Evolutionary conservation across 2,329 filamentous ascomycete species (phyloP).

Genomic region (Macrophomina tecta): DNA sequence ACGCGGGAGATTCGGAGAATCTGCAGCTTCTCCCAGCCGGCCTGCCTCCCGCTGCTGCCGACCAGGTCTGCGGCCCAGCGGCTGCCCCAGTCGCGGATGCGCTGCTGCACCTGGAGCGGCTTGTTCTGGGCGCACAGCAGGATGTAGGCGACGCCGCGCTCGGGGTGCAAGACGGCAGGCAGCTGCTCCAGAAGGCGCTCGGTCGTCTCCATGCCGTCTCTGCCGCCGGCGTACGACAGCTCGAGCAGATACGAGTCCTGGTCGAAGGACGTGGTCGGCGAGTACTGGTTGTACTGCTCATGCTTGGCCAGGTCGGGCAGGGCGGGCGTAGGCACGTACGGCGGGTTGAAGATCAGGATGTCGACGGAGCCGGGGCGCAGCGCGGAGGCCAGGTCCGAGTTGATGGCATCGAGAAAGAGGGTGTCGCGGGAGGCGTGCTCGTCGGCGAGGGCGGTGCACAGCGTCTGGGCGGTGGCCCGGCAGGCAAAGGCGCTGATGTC

Average conservation of each 20-base stretch:
- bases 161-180: constrained; percentile 65
- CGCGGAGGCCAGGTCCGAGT: constrained; percentile 71
- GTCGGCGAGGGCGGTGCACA: constrained; percentile 56
- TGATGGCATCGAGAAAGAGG: constrained; percentile 69
- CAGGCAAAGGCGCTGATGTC: constrained; percentile 90
- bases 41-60: constrained; percentile 81
- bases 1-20: constrained; percentile 82
- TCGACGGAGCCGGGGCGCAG: constrained; percentile 70
- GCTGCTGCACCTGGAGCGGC: constrained; percentile 73
- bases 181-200: constrained; percentile 75
- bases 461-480: constrained; percentile 73
- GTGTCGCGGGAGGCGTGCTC: constrained; percentile 12
- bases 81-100: constrained; percentile 63
- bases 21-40: constrained; percentile 92
- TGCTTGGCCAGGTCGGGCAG: constrained; percentile 64
- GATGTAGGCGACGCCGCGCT: constrained; percentile 82
- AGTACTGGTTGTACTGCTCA: constrained; percentile 33
- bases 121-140: constrained; percentile 90
- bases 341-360: constrained; percentile 93
- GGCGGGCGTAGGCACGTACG: constrained; percentile 87
- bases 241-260: constrained; percentile 83
- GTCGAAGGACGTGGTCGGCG: constrained; percentile 62
- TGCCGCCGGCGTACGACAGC: constrained; percentile 86
- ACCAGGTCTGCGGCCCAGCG: constrained; percentile 80
- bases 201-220: constrained; percentile 93